Evolutionary conservation across 768 basidiomycete species (phyloP), one percentile per base, ranked within the genome.

Genomic region (Leccinum pellstonianum): DNA sequence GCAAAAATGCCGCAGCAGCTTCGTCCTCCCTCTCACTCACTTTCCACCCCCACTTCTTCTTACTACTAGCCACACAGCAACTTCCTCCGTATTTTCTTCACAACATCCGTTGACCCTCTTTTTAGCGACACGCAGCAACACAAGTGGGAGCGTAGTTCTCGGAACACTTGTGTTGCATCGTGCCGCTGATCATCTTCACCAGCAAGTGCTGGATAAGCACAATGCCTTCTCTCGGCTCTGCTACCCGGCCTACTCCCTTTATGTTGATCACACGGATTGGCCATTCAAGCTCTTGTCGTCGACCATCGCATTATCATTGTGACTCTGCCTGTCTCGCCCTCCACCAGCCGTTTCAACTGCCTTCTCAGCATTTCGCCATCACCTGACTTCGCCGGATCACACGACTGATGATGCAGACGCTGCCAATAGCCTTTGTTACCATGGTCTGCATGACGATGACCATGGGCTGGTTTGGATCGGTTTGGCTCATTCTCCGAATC

Each of bases 111-210:
- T n/a, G 15, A 3, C 35, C 7, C 41, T 54, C 25, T 49, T 27
- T 12, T 19, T 3, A 4, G 56, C 52, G 64, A 57, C 64, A 66
- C 68, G 47, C 57, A 14, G 60, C 59, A 62, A 55, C 63, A 72
- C 72, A 68, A 71, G 74, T 70, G 77, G 74, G 78, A 80, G 80
- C 78, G 80, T 66, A 71, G 78, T 79, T 60, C 80, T 81, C 77
- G 69, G 58, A 74, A 79, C 76, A 70, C 76, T 73, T 73, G 76
- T 72, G 38, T 55, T 64, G 57, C 52, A 19, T 54, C 59, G 65
- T 71, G 64, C 55, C 62, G n/a, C 51, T 25, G 21, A 23, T 41
- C 38, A 38, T 47, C 27, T 11, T 49, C 21, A 7, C 17, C 50
- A 6, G 17, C 21, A 31, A 15, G 12, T 46, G 19, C 19, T 46